phyloP scores from a whole-genome alignment of 208 protist genomes.

The Borovskyia barvae region DNA sequence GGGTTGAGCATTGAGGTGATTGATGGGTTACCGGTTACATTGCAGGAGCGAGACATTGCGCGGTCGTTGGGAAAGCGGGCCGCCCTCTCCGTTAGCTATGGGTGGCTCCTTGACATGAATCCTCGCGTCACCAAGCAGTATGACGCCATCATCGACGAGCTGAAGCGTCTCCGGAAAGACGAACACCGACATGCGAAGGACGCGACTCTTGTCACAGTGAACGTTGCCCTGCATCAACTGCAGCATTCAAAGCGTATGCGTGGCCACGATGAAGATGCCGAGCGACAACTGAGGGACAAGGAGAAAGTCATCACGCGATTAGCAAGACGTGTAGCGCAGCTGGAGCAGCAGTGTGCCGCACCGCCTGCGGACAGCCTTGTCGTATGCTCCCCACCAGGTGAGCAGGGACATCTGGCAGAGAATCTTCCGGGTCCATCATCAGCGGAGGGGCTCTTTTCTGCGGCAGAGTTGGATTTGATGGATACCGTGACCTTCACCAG shows the following conservation, averaged over 20 bases:
- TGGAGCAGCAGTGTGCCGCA: constrained; percentile 13
- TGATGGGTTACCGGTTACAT: constrained; percentile 49
- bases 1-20: constrained; percentile 62
- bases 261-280: background rate
- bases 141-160: constrained; percentile 41
- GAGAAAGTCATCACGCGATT: constrained; percentile 23
- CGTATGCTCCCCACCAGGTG: constrained; percentile 2
- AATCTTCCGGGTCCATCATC: background rate
- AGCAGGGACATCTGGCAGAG: background rate
- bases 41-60: constrained; percentile 50
- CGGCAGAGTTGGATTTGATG: constrained; percentile 16
- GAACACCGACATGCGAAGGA: background rate
- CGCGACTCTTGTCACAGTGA: background rate
- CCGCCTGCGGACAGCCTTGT: constrained; percentile 3
- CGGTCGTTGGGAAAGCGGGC: constrained; percentile 32
- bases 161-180: constrained; percentile 26
- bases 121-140: constrained; percentile 41
- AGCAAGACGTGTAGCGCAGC: constrained; percentile 13
- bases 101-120: constrained; percentile 63
- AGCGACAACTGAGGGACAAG: constrained; percentile 11
- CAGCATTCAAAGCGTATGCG: background rate
- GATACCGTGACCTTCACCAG: constrained; percentile 13
- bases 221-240: constrained; percentile 2
- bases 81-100: constrained; percentile 75
- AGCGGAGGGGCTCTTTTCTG: constrained; percentile 11